These are phyloP conservation scores for Lobosporangium transversale DNA, from an alignment of 192 early-diverging fungal genomes.

Conservation along the genomic window DNA sequence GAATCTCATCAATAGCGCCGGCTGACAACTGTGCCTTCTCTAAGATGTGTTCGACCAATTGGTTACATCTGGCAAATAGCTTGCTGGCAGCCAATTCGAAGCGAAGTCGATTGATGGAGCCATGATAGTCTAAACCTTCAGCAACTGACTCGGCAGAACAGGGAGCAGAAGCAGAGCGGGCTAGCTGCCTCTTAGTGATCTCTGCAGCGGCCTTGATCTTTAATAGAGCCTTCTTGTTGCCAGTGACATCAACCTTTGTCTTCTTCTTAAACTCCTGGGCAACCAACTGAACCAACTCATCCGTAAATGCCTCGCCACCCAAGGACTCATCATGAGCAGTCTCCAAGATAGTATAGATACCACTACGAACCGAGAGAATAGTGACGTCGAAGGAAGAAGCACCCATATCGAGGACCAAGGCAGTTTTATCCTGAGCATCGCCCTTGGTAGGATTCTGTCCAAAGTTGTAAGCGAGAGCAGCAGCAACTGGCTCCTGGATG, in stretches of 20 bases:
- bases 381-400: slow-evolving; percentile 86
- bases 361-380: slow-evolving; percentile 80
- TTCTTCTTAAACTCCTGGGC: slow-evolving; percentile 90
- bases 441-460: slow-evolving; percentile 60
- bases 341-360: slow-evolving; percentile 82
- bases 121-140: slow-evolving; percentile 92
- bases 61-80: slow-evolving; percentile 75
- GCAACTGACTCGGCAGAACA: slow-evolving; percentile 93
- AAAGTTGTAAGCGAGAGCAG: slow-evolving; percentile 85
- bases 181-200: slow-evolving; percentile 91
- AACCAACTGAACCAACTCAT: slow-evolving; percentile 83
- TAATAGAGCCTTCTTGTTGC: slow-evolving; percentile 78
- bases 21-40: slow-evolving; percentile 71
- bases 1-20: slow-evolving; percentile 82
- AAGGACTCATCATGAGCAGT: slow-evolving; percentile 81
- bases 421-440: slow-evolving; percentile 74
- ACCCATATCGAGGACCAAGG: slow-evolving; percentile 92
- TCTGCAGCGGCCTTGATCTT: slow-evolving; percentile 90
- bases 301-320: slow-evolving; percentile 89
- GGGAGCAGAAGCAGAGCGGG: slow-evolving; percentile 80
- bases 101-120: slow-evolving; percentile 81
- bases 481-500: slow-evolving; percentile 90
- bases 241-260: slow-evolving; percentile 78
- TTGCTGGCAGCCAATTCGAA: slow-evolving; percentile 90
- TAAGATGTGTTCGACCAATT: slow-evolving; percentile 73